phyloP scores from a whole-genome alignment of 2,329 filamentous ascomycete genomes.

The Ceratocystis alfenasii region DNA sequence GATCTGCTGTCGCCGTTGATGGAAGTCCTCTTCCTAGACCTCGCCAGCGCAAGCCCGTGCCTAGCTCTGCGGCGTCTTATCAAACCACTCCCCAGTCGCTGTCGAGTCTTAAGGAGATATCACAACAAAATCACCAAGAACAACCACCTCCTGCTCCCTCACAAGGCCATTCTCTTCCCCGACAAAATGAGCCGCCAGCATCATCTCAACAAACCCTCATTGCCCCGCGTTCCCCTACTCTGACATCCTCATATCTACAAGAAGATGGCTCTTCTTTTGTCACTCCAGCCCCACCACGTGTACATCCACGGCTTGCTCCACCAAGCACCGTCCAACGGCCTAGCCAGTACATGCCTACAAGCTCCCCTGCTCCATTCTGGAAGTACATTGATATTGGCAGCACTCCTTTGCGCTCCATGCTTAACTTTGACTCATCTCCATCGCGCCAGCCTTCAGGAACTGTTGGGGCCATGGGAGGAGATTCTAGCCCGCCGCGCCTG shows the following conservation, averaged over 20 bases:
- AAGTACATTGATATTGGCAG: constrained; percentile 68
- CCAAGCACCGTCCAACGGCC: constrained; percentile 71
- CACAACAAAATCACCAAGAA: constrained; percentile 5
- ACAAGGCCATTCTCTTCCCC: not conserved
- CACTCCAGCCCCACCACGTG: constrained; percentile 60
- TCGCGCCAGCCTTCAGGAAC: constrained; percentile 34
- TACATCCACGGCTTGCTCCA: constrained; percentile 63
- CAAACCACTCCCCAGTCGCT: constrained; percentile 35
- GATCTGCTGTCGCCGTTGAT: constrained; percentile 37
- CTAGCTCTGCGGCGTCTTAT: constrained; percentile 25
- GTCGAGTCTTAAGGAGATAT: constrained; percentile 28
- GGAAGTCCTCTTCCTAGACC: constrained; percentile 50
- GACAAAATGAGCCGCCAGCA: constrained; percentile 7
- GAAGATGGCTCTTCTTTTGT: constrained; percentile 52
- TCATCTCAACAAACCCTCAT: constrained; percentile 19
- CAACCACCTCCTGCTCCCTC: not conserved
- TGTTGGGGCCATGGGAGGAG: not conserved
- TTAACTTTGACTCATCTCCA: constrained; percentile 47
- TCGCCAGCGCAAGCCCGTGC: constrained; percentile 27
- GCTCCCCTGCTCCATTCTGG: constrained; percentile 78
- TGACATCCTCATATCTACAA: constrained; percentile 51
- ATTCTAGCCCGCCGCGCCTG: constrained; percentile 14
- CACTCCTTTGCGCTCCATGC: constrained; percentile 48
- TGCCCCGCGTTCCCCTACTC: constrained; percentile 42
- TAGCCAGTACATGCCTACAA: constrained; percentile 76